Evolutionary conservation across 2,329 filamentous ascomycete species (phyloP).

Genomic region (Colletotrichum limetticola): DNA sequence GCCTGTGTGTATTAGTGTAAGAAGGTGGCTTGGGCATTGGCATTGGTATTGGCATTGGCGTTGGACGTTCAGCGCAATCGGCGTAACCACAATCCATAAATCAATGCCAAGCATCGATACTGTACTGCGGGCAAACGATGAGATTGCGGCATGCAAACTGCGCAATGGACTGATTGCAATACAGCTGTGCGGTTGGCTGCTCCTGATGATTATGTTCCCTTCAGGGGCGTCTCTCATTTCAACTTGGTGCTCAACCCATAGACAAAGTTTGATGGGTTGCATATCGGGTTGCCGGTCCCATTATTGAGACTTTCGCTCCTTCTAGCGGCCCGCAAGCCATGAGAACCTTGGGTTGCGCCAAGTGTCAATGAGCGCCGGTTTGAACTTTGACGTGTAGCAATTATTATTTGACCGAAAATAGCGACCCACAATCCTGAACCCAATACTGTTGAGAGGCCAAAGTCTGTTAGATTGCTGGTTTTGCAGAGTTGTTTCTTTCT

Average conservation of each 20-base stretch:
- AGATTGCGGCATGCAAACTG: slow-evolving; percentile 1
- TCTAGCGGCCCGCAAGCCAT: neutral
- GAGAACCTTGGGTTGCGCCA: neutral
- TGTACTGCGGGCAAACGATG: neutral
- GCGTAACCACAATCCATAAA: neutral
- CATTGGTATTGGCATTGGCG: slow-evolving; percentile 9
- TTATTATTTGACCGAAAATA: neutral
- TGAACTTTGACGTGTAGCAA: neutral
- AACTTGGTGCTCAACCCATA: neutral
- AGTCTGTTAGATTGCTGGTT: neutral
- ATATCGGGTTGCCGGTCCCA: neutral
- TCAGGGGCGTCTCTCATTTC: slow-evolving; percentile 16
- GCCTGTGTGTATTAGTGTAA: neutral
- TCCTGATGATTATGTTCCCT: neutral
- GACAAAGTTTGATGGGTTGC: neutral
- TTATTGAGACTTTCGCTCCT: neutral
- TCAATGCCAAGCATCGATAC: slow-evolving; percentile 1
- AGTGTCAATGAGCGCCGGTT: neutral
- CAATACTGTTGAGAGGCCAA: neutral
- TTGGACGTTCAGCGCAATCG: neutral
- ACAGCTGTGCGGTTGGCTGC: neutral
- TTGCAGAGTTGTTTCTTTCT: neutral
- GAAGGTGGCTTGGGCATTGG: slow-evolving; percentile 8
- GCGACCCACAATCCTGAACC: slow-evolving; percentile 7
- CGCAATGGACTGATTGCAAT: neutral